A percentile compares a stretch with the other conserved stretches of the same genome.
These are phyloP conservation scores for Penicillium soppii DNA, from an alignment of 495 filamentous ascomycete species.

Conservation along the genomic window DNA sequence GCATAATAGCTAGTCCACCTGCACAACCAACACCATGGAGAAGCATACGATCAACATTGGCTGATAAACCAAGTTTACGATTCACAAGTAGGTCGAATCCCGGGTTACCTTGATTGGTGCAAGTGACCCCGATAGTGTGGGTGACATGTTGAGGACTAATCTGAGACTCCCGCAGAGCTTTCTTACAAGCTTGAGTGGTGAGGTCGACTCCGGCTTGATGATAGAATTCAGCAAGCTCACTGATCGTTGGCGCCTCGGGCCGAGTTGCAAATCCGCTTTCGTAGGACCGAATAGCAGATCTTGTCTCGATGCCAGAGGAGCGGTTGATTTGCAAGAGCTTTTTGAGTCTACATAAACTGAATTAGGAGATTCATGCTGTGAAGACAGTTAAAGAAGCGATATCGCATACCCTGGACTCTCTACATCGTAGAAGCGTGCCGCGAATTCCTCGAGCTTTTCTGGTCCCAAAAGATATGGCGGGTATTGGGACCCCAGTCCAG, in stretches of 20 bases:
- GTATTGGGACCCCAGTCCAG: background rate
- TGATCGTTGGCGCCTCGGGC: conserved; percentile 52
- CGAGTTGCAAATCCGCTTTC: conserved; percentile 47
- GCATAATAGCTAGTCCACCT: conserved; percentile 62
- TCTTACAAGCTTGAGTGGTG: conserved; percentile 54
- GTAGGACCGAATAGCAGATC: conserved; percentile 56
- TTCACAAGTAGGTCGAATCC: conserved; percentile 65
- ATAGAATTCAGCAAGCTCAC: conserved; percentile 53
- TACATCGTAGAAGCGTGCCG: background rate
- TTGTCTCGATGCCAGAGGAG: conserved; percentile 61
- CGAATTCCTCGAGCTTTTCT: background rate
- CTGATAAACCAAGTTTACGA: conserved; percentile 49
- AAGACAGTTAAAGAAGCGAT: background rate
- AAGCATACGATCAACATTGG: conserved; percentile 55
- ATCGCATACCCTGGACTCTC: background rate
- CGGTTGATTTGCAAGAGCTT: conserved; percentile 63
- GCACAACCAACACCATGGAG: conserved; percentile 63
- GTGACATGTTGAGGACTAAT: conserved; percentile 53
- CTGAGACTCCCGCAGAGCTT: conserved; percentile 55
- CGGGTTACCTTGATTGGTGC: conserved; percentile 66
- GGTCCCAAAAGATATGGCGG: background rate
- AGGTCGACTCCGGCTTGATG: conserved; percentile 58
- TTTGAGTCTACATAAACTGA: conserved; percentile 24
- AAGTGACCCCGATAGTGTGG: conserved; percentile 65
- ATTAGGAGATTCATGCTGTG: background rate